These are phyloP conservation scores for Turnera subulata DNA, from an alignment of 345 rosid species.

Conservation along the genomic window DNA sequence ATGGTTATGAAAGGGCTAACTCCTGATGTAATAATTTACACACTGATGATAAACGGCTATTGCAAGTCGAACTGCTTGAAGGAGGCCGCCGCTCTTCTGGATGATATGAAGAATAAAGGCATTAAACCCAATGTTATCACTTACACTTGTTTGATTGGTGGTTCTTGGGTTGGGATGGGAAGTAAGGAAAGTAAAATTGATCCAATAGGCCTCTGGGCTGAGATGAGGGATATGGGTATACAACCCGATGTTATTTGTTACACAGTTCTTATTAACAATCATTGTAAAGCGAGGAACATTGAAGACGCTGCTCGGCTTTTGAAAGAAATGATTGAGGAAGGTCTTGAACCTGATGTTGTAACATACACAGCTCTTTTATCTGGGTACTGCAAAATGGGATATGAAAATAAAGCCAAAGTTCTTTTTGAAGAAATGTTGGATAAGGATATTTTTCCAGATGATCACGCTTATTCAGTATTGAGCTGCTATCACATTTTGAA, in stretches of 20 bases:
- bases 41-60: constrained; percentile 60
- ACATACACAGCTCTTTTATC: constrained; percentile 54
- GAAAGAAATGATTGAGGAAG: constrained; percentile 46
- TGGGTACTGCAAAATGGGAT: constrained; percentile 38
- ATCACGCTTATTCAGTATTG: constrained; percentile 13
- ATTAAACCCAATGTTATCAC: constrained; percentile 55
- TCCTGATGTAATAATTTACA: constrained; percentile 54
- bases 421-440: constrained; percentile 38
- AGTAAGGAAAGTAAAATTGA: constrained; percentile 15
- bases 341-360: constrained; percentile 55
- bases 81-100: constrained; percentile 42
- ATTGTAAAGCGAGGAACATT: constrained; percentile 47
- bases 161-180: constrained; percentile 18
- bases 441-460: constrained; percentile 32
- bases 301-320: constrained; percentile 36
- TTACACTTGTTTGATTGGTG: constrained; percentile 56
- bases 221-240: constrained; percentile 35
- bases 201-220: constrained; percentile 31
- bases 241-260: constrained; percentile 49
- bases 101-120: constrained; percentile 56
- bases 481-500: constrained; percentile 26
- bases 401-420: constrained; percentile 32
- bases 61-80: constrained; percentile 40
- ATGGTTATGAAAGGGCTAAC: constrained; percentile 31
- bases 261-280: constrained; percentile 56